Evolutionary conservation across 192 early-diverging fungal species (phyloP).

Genomic region (Geranomyces michiganensis): DNA sequence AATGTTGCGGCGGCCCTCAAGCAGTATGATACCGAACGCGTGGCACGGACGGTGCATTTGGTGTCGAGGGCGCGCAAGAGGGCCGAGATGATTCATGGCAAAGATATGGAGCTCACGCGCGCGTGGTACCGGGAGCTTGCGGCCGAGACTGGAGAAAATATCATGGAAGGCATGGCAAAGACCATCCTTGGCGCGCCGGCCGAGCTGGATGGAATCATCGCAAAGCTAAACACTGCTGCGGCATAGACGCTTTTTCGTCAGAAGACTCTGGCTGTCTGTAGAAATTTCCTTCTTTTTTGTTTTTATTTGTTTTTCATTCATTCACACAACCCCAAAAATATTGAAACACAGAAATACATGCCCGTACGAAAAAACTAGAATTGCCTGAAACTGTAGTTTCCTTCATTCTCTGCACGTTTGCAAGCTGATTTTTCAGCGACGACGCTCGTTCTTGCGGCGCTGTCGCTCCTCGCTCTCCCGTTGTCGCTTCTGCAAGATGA

Average conservation of each 20-base stretch:
- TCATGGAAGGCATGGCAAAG: slow-evolving; percentile 29
- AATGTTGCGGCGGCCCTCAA: slow-evolving; percentile 14
- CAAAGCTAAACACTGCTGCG: neutral
- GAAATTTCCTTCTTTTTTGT: too few species aligned
- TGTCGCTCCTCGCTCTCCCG: slow-evolving; percentile 27
- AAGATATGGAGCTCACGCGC: slow-evolving; percentile 15
- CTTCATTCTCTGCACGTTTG: too few species aligned
- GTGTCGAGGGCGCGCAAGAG: slow-evolving; percentile 22
- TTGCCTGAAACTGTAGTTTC: too few species aligned
- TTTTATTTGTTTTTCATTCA: too few species aligned
- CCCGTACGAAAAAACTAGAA: too few species aligned
- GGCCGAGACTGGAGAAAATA: slow-evolving; percentile 13
- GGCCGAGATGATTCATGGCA: slow-evolving; percentile 31
- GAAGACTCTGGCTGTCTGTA: too few species aligned
- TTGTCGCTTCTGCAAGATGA: slow-evolving; percentile 46
- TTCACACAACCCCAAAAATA: too few species aligned
- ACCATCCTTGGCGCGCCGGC: slow-evolving; percentile 23
- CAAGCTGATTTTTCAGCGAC: slow-evolving; percentile 8
- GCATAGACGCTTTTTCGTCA: too few species aligned
- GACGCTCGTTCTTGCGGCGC: slow-evolving; percentile 18
- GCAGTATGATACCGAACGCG: slow-evolving; percentile 13
- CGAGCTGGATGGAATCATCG: slow-evolving; percentile 3
- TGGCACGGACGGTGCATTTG: slow-evolving; percentile 22
- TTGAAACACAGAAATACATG: too few species aligned
- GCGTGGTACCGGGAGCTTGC: slow-evolving; percentile 27